Percentiles rank a stretch among this genome's conserved stretches.
Evolutionary conservation across 148 eudicot genomes (phyloP).

Genomic region (Fagopyrum esculentum): DNA sequence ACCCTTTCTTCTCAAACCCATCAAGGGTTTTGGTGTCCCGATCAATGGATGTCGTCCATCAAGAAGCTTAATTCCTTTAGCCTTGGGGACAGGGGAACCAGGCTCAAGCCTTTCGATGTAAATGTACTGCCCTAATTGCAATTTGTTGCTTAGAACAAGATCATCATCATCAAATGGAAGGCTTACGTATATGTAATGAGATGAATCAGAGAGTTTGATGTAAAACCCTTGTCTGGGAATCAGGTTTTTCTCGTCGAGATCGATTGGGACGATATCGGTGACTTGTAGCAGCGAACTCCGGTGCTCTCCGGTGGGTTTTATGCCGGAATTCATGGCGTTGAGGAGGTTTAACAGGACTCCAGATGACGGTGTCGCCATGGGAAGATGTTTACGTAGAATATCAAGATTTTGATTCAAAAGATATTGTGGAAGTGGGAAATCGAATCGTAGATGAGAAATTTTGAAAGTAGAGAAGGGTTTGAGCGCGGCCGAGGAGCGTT

Average conservation of each 20-base stretch:
- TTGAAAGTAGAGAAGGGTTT: too few relatives aligned
- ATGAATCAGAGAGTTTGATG: conserved; percentile 79
- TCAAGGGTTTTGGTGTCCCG: conserved; percentile 80
- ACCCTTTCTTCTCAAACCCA: conserved; percentile 52
- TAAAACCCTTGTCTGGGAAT: conserved; percentile 80
- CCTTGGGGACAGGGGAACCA: conserved; percentile 78
- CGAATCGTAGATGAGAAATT: too few relatives aligned
- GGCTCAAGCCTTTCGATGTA: conserved; percentile 67
- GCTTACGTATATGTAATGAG: conserved; percentile 73
- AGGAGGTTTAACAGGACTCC: conserved; percentile 73
- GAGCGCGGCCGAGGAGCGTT: too few relatives aligned
- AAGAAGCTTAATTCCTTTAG: conserved; percentile 60
- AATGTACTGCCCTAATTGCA: conserved; percentile 85
- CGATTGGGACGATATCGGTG: conserved; percentile 84
- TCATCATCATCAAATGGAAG: conserved; percentile 84
- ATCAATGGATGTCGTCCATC: conserved; percentile 81
- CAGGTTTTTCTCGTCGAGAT: conserved; percentile 73
- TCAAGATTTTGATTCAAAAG: too few relatives aligned
- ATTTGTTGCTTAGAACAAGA: conserved; percentile 72
- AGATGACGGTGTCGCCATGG: conserved; percentile 67
- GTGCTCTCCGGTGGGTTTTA: conserved; percentile 66
- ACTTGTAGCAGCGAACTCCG: conserved; percentile 74
- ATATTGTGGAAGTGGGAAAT: too few relatives aligned
- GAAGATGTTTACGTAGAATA: background rate
- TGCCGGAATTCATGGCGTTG: conserved; percentile 59